Conservation (phyloP, 2,329 filamentous ascomycete genomes). For the Fusarium sp. region DNA sequence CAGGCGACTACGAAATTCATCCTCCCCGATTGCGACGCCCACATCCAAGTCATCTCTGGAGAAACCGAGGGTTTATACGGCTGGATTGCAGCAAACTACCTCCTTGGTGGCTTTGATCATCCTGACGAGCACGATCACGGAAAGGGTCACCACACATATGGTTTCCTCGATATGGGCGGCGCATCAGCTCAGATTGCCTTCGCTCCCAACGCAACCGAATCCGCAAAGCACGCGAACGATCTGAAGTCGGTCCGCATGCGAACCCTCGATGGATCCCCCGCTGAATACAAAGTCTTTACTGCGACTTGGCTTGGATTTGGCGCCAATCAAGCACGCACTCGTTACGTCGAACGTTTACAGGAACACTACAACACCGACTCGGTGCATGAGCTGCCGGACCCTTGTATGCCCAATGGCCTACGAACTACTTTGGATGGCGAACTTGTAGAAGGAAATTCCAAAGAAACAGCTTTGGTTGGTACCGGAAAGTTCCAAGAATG, state of each 20-base stretch:
- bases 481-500: slow-evolving; percentile 91
- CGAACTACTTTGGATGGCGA: slow-evolving; percentile 79
- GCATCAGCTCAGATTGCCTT: slow-evolving; percentile 98
- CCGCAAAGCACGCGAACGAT: slow-evolving; percentile 88
- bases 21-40: slow-evolving; percentile 87
- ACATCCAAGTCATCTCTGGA: slow-evolving; percentile 94
- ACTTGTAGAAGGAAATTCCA: slow-evolving; percentile 53
- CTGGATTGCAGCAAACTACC: slow-evolving; percentile 96
- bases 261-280: slow-evolving; percentile 78
- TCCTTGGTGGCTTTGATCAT: slow-evolving; percentile 88
- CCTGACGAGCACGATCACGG: slow-evolving; percentile 81
- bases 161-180: slow-evolving; percentile 98
- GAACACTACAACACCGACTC: slow-evolving; percentile 69
- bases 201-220: slow-evolving; percentile 91
- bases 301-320: slow-evolving; percentile 98
- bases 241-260: slow-evolving; percentile 87
- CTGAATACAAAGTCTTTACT: slow-evolving; percentile 92
- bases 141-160: slow-evolving; percentile 92
- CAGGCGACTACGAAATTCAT: slow-evolving; percentile 80
- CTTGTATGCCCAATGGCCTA: slow-evolving; percentile 85
- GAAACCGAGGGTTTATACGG: slow-evolving; percentile 97
- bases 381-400: slow-evolving; percentile 79
- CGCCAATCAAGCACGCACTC: slow-evolving; percentile 88
- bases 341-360: slow-evolving; percentile 83
- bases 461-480: slow-evolving; percentile 72